Evolutionary conservation across 805 yeast species (phyloP).

Genomic region (Yamadazyma phyllophila): DNA sequence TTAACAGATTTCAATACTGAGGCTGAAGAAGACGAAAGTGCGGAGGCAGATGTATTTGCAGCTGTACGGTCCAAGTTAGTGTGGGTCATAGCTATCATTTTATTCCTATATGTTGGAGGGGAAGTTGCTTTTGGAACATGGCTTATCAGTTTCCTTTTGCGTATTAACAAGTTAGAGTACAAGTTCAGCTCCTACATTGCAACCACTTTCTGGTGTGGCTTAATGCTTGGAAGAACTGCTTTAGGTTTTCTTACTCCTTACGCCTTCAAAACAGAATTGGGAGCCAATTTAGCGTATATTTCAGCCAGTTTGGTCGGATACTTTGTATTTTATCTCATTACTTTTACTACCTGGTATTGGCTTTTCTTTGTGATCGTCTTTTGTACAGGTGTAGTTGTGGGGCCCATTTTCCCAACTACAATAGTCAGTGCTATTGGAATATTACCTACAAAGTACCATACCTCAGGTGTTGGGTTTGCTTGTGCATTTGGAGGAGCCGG

Average conservation of each 20-base stretch:
- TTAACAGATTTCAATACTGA: neutral
- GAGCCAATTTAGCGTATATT: constrained; percentile 43
- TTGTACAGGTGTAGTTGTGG: constrained; percentile 48
- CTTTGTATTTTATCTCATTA: constrained; percentile 24
- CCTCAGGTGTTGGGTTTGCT: constrained; percentile 68
- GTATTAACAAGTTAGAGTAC: constrained; percentile 38
- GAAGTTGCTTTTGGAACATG: constrained; percentile 55
- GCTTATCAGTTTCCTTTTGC: constrained; percentile 46
- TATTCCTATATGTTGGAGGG: constrained; percentile 51
- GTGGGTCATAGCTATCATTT: constrained; percentile 38
- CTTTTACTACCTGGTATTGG: constrained; percentile 26
- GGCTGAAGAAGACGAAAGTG: neutral
- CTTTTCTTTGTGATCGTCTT: constrained; percentile 37
- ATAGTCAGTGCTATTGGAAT: constrained; percentile 61
- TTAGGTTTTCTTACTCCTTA: constrained; percentile 55
- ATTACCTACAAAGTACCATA: constrained; percentile 58
- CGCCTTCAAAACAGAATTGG: constrained; percentile 45
- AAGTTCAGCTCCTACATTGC: constrained; percentile 45
- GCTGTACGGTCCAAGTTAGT: constrained; percentile 35
- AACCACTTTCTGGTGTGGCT: constrained; percentile 50
- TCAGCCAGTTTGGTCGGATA: constrained; percentile 28
- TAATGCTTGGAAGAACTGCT: constrained; percentile 47
- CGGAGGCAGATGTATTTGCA: constrained; percentile 22
- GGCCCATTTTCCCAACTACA: constrained; percentile 65
- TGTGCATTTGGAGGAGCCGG: constrained; percentile 84